Percentiles rank a stretch among this genome's conserved stretches.
Evolutionary conservation across 495 filamentous ascomycete genomes (phyloP).

Genomic region (Mycothermus thermophilus): DNA sequence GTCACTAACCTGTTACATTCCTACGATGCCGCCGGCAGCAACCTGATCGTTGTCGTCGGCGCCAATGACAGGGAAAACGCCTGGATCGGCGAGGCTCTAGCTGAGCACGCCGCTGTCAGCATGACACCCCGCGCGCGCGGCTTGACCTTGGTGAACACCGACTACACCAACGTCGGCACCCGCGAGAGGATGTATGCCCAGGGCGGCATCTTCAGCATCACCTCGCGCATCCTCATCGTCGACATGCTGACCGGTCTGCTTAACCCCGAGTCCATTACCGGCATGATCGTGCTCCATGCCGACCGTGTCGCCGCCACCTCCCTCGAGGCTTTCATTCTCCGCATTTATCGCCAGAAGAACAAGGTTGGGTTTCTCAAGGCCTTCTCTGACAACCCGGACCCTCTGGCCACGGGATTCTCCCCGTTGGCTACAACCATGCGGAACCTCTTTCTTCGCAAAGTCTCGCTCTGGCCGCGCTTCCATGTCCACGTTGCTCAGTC

Average conservation of each 20-base stretch:
- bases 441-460: constrained; percentile 80
- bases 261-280: constrained; percentile 73
- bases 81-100: constrained; percentile 84
- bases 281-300: constrained; percentile 76
- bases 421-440: constrained; percentile 84
- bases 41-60: constrained; percentile 77
- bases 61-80: constrained; percentile 88
- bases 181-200: constrained; percentile 80
- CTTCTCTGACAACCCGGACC: constrained; percentile 88
- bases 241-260: constrained; percentile 79
- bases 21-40: constrained; percentile 91
- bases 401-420: constrained; percentile 79
- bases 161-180: constrained; percentile 71
- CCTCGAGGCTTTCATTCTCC: constrained; percentile 85
- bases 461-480: constrained; percentile 88
- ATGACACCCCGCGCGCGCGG: constrained; percentile 61
- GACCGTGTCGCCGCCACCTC: constrained; percentile 81
- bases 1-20: constrained; percentile 91
- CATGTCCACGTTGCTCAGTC: constrained; percentile 79
- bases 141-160: constrained; percentile 84
- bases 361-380: constrained; percentile 89
- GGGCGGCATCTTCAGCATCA: constrained; percentile 92
- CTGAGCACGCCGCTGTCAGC: constrained; percentile 84
- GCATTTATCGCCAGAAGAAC: constrained; percentile 87
- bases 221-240: constrained; percentile 85